Base-by-base conservation (phyloP, 2,329 filamentous ascomycete species). In the Colletotrichum karsti region DNA sequence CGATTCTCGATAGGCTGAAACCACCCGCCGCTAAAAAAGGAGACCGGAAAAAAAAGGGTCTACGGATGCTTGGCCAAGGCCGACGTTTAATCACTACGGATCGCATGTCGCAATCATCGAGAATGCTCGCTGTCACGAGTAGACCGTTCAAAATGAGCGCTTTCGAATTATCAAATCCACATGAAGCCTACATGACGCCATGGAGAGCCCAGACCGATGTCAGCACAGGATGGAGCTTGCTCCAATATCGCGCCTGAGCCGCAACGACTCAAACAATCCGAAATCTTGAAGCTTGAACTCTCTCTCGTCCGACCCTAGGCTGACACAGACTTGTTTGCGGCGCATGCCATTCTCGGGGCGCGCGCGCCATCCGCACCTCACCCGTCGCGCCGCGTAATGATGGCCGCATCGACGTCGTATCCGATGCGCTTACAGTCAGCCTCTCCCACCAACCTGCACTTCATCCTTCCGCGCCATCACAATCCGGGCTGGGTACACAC, bases 1-100 rank as follows among this genome's bases (percentile, higher is more conserved):
- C 37, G 56, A 67, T 55, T 61, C 20, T 55, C 30, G 26, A 66
- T 50, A 51, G 56, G 39, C 54, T 69, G 48, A 60, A 64, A 59
- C 59, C 42, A 53, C 26, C 64, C 46, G 59, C 54, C 35, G 64
- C 48, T 59, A 56, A 28, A 37, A 7, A 63, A 42, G 3, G 58
- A 56, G 30, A 20, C 15, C 33, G 12, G 22, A 50, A 24, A 50
- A 62, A 58, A 46, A 35, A 60, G 26, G 50, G 42, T 33, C 63
- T 35, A n/a, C n/a, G n/a, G n/a, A n/a, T n/a, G 6, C 54, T 24
- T 15, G 22, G 39, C 39, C 35, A 8, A 54, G 44, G 26, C 35
- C 18, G 22, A 20, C 46, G 46, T 66, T 66, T 54, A 66, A 66
- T 66, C 63, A 66, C 63, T 22, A 55, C 46, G 56, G 63, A 66